Percentiles rank a stretch among this genome's conserved stretches.
phyloP scores from a whole-genome alignment of 371 early-diverging fungal genomes.

The Chytridium lagenaria region DNA sequence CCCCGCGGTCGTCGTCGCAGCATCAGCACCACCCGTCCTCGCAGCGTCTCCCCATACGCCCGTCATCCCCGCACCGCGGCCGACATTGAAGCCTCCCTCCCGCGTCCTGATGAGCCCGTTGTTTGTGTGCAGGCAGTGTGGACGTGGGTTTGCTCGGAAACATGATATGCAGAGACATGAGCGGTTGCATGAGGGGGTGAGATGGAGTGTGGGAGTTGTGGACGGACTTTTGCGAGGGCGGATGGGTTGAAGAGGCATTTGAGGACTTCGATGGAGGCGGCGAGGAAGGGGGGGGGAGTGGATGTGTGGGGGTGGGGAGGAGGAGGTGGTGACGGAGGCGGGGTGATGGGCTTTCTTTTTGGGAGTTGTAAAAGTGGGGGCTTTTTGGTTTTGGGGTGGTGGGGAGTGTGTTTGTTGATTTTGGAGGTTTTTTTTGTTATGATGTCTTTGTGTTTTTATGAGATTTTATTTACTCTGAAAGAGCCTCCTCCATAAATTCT shows the following conservation, averaged over 20 bases:
- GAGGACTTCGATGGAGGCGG: background rate
- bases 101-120: background rate
- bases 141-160: background rate
- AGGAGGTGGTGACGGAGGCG: background rate
- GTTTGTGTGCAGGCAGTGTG: background rate
- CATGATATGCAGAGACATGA: conserved; percentile 1
- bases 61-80: background rate
- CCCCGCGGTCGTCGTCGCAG: background rate
- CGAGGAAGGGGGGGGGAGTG: background rate
- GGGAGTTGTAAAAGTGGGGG: too few species aligned
- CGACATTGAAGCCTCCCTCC: background rate
- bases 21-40: background rate
- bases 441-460: too few species aligned
- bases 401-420: too few species aligned
- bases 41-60: background rate
- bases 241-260: conserved; percentile 4
- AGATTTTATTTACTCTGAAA: too few species aligned
- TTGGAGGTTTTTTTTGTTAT: too few species aligned
- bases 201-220: background rate
- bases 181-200: background rate
- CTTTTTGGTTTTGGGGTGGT: too few species aligned
- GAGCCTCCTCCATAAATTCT: too few species aligned
- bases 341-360: background rate
- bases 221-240: conserved; percentile 1
- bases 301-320: background rate